Conservation (phyloP, 2,329 filamentous ascomycete genomes). For the Penicillium sp. region DNA sequence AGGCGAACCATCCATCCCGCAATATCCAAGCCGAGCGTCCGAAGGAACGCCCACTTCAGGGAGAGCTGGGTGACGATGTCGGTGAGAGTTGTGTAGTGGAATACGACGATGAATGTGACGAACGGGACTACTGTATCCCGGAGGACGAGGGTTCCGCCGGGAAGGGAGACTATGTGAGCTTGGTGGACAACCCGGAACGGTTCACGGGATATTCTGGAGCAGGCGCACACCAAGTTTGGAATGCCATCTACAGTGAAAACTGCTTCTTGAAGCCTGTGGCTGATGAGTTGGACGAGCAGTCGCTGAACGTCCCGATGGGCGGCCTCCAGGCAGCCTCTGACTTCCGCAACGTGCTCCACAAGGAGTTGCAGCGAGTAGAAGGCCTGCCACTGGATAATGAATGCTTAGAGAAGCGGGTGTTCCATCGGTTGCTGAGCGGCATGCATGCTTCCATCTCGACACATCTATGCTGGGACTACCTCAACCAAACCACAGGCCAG, state of each 20-base stretch:
- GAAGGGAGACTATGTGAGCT: constrained; percentile 94
- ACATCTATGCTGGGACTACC: constrained; percentile 91
- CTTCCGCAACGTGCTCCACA: constrained; percentile 58
- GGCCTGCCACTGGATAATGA: constrained; percentile 80
- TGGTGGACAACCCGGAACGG: constrained; percentile 88
- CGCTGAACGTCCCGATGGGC: constrained; percentile 36
- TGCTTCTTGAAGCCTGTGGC: constrained; percentile 66
- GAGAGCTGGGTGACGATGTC: constrained; percentile 77
- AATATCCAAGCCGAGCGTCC: constrained; percentile 66
- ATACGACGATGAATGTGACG: constrained; percentile 95
- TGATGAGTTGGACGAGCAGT: constrained; percentile 25
- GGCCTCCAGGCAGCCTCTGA: constrained; percentile 58
- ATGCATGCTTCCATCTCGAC: constrained; percentile 98
- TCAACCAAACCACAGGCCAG: constrained; percentile 90
- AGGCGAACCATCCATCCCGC: constrained; percentile 81
- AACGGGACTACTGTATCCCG: constrained; percentile 92
- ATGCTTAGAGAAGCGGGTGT: constrained; percentile 97
- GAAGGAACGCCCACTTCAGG: constrained; percentile 71
- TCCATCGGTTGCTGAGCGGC: constrained; percentile 89
- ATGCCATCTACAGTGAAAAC: constrained; percentile 95
- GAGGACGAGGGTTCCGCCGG: constrained; percentile 84
- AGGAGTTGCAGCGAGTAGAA: constrained; percentile 44
- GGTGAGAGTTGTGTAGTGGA: constrained; percentile 96
- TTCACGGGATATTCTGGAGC: constrained; percentile 92
- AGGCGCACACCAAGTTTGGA: constrained; percentile 87